These are phyloP conservation scores for Trichoderma lentiforme DNA, from an alignment of 2,329 filamentous ascomycete species.

Conservation along the genomic window DNA sequence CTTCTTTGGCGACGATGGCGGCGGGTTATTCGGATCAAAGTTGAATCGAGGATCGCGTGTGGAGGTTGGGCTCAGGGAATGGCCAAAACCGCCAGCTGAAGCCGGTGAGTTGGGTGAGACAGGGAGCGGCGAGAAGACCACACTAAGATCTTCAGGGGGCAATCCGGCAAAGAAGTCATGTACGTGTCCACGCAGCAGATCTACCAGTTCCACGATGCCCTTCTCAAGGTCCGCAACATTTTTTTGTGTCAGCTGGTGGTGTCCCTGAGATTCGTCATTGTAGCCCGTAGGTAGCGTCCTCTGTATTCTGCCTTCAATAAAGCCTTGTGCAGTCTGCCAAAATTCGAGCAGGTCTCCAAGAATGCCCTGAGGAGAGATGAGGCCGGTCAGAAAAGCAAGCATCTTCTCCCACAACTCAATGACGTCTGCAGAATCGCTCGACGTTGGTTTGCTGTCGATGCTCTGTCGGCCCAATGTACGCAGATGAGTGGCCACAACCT, in stretches of 20 bases:
- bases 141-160: conserved; percentile 85
- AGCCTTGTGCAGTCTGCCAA: conserved; percentile 87
- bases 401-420: conserved; percentile 94
- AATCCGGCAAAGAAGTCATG: conserved; percentile 80
- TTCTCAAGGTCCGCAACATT: conserved; percentile 70
- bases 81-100: conserved; percentile 31
- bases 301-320: conserved; percentile 83
- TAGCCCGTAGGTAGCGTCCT: conserved; percentile 74
- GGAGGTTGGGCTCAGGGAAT: conserved; percentile 51
- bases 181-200: conserved; percentile 75
- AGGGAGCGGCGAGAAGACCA: conserved; percentile 78
- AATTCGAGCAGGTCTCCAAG: conserved; percentile 89
- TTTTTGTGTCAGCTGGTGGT: conserved; percentile 74
- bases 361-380: conserved; percentile 76
- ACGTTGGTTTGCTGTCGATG: conserved; percentile 56
- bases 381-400: conserved; percentile 64
- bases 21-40: conserved; percentile 73
- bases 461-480: conserved; percentile 67
- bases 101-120: conserved; percentile 58
- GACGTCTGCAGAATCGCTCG: conserved; percentile 75
- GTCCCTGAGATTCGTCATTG: conserved; percentile 73
- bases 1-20: conserved; percentile 69
- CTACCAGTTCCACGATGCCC: conserved; percentile 77
- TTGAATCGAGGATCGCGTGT: conserved; percentile 72
- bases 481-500: conserved; percentile 70